phyloP scores from a whole-genome alignment of 352 stramenopile genomes.

The Pythium sukuiense region DNA sequence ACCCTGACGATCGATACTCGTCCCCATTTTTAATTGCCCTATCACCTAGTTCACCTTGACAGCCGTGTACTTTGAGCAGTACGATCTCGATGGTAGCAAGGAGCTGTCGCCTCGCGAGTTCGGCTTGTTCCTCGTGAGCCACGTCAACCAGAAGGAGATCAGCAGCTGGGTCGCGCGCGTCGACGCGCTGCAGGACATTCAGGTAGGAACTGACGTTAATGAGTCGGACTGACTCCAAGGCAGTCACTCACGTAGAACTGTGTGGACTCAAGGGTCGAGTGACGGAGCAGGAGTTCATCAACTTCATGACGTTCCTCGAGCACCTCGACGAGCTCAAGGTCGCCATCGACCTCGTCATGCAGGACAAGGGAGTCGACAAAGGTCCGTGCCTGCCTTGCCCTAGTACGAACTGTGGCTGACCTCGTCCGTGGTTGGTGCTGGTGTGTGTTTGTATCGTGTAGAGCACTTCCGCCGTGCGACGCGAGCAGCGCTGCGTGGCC shows the following conservation, averaged over 20 bases:
- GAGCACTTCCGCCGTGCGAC: constrained; percentile 81
- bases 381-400: constrained; percentile 21
- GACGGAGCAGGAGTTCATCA: constrained; percentile 81
- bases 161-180: constrained; percentile 82
- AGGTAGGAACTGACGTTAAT: constrained; percentile 29
- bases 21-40: neutral
- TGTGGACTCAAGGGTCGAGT: constrained; percentile 48
- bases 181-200: constrained; percentile 54
- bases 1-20: neutral
- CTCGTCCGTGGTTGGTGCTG: neutral
- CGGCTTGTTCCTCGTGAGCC: constrained; percentile 85
- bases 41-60: constrained; percentile 38
- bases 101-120: constrained; percentile 82
- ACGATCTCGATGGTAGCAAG: constrained; percentile 82
- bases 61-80: constrained; percentile 83
- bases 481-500: constrained; percentile 56
- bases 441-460: constrained; percentile 21
- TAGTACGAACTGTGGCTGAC: no score
- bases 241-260: neutral
- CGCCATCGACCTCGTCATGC: constrained; percentile 81
- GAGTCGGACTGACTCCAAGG: neutral
- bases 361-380: constrained; percentile 84
- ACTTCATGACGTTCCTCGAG: constrained; percentile 82
- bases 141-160: constrained; percentile 83
- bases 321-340: constrained; percentile 85